Evolutionary conservation across 352 stramenopile genomes (phyloP).

Genomic region (Globisporangium alternatum): DNA sequence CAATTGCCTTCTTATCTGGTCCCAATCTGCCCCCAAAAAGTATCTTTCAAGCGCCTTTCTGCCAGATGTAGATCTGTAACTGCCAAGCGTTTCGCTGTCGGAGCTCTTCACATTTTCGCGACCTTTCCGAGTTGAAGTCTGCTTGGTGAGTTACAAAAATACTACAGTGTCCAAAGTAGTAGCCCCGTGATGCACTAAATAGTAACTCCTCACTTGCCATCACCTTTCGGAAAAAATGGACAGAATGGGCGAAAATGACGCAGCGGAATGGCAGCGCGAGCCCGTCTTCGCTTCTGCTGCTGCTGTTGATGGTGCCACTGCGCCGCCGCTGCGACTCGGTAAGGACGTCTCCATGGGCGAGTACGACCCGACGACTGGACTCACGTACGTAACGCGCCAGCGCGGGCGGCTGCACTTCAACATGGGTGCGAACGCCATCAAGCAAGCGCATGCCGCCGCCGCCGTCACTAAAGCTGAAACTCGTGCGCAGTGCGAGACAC

Average conservation of each 20-base stretch:
- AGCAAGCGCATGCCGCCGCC: constrained; percentile 26
- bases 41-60: neutral
- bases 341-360: constrained; percentile 65
- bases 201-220: neutral
- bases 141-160: neutral
- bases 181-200: neutral
- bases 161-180: neutral
- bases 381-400: constrained; percentile 71
- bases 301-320: neutral
- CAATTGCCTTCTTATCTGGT: too few relatives aligned
- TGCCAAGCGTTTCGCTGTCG: neutral
- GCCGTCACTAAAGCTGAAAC: neutral
- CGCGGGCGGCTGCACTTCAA: constrained; percentile 73
- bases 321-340: neutral
- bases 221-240: neutral
- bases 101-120: neutral
- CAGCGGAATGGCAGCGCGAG: neutral
- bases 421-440: constrained; percentile 51
- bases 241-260: constrained; percentile 8
- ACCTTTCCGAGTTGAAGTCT: constrained; percentile 1
- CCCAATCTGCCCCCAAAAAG: neutral
- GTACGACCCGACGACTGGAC: constrained; percentile 45
- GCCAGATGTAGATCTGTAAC: neutral
- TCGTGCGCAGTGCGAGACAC: neutral
- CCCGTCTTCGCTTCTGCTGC: neutral